Evolutionary conservation across 352 stramenopile genomes (phyloP).

Genomic region (Pythium periplocum): DNA sequence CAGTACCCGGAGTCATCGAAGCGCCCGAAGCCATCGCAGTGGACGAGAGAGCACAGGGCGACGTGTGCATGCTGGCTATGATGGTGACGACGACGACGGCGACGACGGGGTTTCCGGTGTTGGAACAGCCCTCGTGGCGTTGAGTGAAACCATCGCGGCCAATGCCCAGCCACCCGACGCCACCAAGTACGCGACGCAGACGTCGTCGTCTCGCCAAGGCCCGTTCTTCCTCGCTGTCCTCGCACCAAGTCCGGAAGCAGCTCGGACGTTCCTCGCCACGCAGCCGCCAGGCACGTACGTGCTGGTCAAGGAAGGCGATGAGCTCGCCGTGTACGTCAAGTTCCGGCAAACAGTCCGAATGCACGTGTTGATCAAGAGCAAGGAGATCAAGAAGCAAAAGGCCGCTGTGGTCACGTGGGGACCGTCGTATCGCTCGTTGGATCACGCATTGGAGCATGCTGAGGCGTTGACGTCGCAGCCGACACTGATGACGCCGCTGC

Average conservation of each 20-base stretch:
- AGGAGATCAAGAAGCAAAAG: slow-evolving; percentile 37
- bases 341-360: slow-evolving; percentile 39
- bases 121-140: slow-evolving; percentile 10
- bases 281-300: slow-evolving; percentile 46
- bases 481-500: slow-evolving; percentile 37
- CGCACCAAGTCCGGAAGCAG: slow-evolving; percentile 30
- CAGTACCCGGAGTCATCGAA: background rate
- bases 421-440: slow-evolving; percentile 8
- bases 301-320: slow-evolving; percentile 37
- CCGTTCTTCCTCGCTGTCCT: slow-evolving; percentile 44
- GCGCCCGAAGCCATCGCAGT: slow-evolving; percentile 17
- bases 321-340: slow-evolving; percentile 49
- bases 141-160: slow-evolving; percentile 3
- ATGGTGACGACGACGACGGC: background rate
- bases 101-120: slow-evolving; percentile 3
- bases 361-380: slow-evolving; percentile 38
- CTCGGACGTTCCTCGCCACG: slow-evolving; percentile 30
- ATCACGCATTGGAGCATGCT: slow-evolving; percentile 1
- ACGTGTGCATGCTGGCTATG: slow-evolving; percentile 13
- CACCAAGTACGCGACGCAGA: background rate
- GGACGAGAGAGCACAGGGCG: slow-evolving; percentile 12
- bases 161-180: slow-evolving; percentile 5
- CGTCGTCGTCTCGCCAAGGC: background rate
- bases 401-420: slow-evolving; percentile 34
- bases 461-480: slow-evolving; percentile 19